Evolutionary conservation across 192 early-diverging fungal genomes (phyloP), one percentile per base, ranked within the genome.

Genomic region (Coemansia asiatica): DNA sequence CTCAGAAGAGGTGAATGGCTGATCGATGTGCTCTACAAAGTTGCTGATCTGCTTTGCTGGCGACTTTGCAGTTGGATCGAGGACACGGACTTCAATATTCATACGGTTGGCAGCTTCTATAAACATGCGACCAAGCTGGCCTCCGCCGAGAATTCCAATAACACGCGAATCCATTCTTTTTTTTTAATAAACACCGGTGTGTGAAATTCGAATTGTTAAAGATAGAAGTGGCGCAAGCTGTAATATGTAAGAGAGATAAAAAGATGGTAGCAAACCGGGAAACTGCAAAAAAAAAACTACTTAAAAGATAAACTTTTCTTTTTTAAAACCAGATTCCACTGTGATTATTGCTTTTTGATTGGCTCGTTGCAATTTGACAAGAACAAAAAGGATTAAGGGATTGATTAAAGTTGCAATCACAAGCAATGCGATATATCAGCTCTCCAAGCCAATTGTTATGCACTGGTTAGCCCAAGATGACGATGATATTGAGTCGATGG

Each of bases 71-170:
- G 84, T 86, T 40, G 79, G 81, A 74, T 99, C 97, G 36, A 99
- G 90, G 61, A 97, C 88, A 22, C 82, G 83, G 55, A 97, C 89
- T 8, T 84, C 70, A 47, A 99, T 72, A 76, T 93, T 93, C 66
- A 99, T 87, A 13, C 95, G 88, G 69, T 90, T 91, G 2, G 94
- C 97, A 13, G 96, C 94, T 75, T 99, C 97, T 38, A 92, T 85
- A 69, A 96, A 83, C 97, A 99, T 99, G 74, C 97, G 87, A 9
- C 97, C 97, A 25, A 99, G 90, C 81, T 99, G 97, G n/a, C 97
- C 97, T 38, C 96, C 94, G 56, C 87, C 86, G 55, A 89, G 83
- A 56, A 92, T 76, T 31, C 83, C 83, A 22, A 85, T 56, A 35
- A 81, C 67, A 27, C 69, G 69, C 31, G 33, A 58, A 57, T 81